phyloP scores from a whole-genome alignment of 2,329 filamentous ascomycete species.

The Sporothrix humicola region DNA sequence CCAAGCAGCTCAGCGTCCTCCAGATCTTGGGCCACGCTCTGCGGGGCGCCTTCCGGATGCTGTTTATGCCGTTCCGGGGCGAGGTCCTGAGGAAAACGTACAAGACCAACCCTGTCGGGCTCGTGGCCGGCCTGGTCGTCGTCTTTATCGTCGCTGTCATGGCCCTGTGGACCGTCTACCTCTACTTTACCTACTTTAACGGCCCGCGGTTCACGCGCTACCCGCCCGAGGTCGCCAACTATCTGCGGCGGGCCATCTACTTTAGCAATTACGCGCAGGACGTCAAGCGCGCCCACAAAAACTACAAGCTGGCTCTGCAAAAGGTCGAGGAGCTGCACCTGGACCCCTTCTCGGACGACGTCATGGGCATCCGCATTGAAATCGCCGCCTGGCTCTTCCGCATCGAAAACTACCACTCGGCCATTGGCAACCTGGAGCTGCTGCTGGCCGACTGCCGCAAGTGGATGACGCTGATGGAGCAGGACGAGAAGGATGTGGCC shows the following conservation, averaged over 20 bases:
- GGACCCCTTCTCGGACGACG: constrained; percentile 89
- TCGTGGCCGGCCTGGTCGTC: constrained; percentile 51
- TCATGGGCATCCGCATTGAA: constrained; percentile 86
- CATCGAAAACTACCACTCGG: constrained; percentile 69
- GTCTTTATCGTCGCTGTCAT: constrained; percentile 45
- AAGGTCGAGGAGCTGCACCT: constrained; percentile 75
- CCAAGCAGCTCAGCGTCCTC: too few species aligned
- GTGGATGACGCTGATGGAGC: constrained; percentile 64
- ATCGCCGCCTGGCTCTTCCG: constrained; percentile 81
- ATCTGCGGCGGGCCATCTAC: constrained; percentile 83
- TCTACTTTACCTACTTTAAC: constrained; percentile 63
- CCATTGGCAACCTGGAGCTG: constrained; percentile 79
- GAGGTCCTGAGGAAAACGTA: constrained; percentile 49
- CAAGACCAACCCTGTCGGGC: constrained; percentile 52
- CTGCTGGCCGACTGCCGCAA: constrained; percentile 70
- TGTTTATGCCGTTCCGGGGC: constrained; percentile 49
- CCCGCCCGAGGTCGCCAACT: constrained; percentile 74
- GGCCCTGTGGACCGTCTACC: constrained; percentile 47
- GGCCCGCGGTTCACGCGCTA: constrained; percentile 61
- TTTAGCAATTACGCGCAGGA: constrained; percentile 80
- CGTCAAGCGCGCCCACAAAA: constrained; percentile 76
- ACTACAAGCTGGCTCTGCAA: constrained; percentile 80
- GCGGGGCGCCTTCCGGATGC: constrained; percentile 43
- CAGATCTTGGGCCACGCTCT: too few species aligned
- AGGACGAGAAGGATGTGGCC: constrained; percentile 52